Percentiles rank a stretch among this genome's conserved stretches.
Evolutionary conservation across 2,329 filamentous ascomycete genomes (phyloP).

Genomic region (Aspergillus pseudonomiae): DNA sequence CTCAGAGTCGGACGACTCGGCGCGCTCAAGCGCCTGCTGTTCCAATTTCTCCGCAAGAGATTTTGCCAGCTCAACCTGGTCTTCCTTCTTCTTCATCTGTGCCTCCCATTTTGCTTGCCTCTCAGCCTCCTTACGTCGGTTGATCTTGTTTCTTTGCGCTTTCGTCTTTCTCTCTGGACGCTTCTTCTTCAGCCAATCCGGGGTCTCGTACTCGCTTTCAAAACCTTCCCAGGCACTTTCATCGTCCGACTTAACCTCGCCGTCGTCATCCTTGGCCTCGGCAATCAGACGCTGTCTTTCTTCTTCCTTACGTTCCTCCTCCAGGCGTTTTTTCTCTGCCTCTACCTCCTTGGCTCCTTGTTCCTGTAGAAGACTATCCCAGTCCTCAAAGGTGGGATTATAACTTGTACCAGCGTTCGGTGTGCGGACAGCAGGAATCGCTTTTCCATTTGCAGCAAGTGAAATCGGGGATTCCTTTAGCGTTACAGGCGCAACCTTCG

Average conservation of each 20-base stretch:
- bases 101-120: conserved; percentile 73
- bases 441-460: conserved; percentile 78
- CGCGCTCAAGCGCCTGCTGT: conserved; percentile 53
- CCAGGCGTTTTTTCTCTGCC: conserved; percentile 73
- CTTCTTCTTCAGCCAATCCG: conserved; percentile 70
- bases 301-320: conserved; percentile 67
- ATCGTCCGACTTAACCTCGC: conserved; percentile 76
- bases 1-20: conserved; percentile 39
- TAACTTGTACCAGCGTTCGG: conserved; percentile 87
- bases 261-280: conserved; percentile 75
- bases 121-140: conserved; percentile 86
- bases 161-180: conserved; percentile 82
- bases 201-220: conserved; percentile 76
- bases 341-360: conserved; percentile 80
- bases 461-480: conserved; percentile 77
- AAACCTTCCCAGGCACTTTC: conserved; percentile 91
- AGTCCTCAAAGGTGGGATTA: conserved; percentile 86
- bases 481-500: conserved; percentile 73
- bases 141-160: conserved; percentile 82
- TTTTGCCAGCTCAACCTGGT: conserved; percentile 72
- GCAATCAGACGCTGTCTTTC: conserved; percentile 69
- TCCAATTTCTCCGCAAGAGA: conserved; percentile 61
- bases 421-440: conserved; percentile 74
- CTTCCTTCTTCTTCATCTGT: conserved; percentile 71
- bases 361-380: conserved; percentile 72